phyloP scores from a whole-genome alignment of 1,284 basidiomycete species.

The Moniliophthora roreri region DNA sequence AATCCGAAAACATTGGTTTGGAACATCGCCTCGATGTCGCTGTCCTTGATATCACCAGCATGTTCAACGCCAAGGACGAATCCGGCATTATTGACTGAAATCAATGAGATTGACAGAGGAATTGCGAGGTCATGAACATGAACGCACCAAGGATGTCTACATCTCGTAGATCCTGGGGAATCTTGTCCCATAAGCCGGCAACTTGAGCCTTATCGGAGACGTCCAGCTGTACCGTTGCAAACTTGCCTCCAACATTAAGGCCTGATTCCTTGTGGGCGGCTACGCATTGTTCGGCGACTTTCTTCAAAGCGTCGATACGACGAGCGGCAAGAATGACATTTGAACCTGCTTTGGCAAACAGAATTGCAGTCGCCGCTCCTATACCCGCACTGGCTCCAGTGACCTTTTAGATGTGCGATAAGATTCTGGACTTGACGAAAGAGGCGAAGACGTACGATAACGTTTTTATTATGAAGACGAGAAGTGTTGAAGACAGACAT shows the following conservation, averaged over 20 bases:
- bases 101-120: conserved; percentile 3
- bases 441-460: conserved; percentile 67
- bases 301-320: conserved; percentile 60
- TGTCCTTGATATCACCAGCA: conserved; percentile 75
- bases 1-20: conserved; percentile 90
- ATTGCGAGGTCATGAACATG: conserved; percentile 9
- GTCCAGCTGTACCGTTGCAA: conserved; percentile 69
- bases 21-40: conserved; percentile 88
- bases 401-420: conserved; percentile 3
- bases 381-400: conserved; percentile 67
- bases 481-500: conserved; percentile 82
- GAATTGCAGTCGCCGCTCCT: conserved; percentile 77
- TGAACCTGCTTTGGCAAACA: conserved; percentile 84
- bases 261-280: conserved; percentile 73
- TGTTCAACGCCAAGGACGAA: conserved; percentile 83
- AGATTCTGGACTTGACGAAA: conserved; percentile 9
- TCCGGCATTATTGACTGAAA: conserved; percentile 83
- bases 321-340: conserved; percentile 78
- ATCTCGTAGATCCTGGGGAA: conserved; percentile 65
- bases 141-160: conserved; percentile 74
- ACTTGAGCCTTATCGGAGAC: conserved; percentile 74
- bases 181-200: conserved; percentile 61
- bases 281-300: conserved; percentile 64
- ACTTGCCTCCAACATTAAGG: conserved; percentile 69
- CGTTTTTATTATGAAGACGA: conserved; percentile 79